Conservation (phyloP, 2,329 filamentous ascomycete species). For the Alternaria solani region DNA sequence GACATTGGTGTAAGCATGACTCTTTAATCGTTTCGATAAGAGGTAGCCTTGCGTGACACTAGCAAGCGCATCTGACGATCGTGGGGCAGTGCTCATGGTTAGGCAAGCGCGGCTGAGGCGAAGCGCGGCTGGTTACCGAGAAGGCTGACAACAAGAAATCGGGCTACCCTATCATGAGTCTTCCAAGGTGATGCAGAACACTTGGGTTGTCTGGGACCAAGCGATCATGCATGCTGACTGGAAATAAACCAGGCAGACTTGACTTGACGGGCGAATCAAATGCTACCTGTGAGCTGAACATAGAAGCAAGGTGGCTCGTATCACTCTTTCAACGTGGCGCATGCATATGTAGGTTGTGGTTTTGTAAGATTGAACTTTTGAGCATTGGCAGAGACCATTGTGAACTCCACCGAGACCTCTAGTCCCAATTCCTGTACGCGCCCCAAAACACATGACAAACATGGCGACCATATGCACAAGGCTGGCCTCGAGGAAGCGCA, state of each 20-base stretch:
- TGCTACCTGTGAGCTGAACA: not conserved
- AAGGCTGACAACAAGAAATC: not conserved
- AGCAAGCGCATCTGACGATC: not conserved
- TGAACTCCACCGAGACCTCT: conserved; percentile 12
- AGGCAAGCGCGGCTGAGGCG: conserved; percentile 6
- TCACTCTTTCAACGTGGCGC: not conserved
- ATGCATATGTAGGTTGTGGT: not conserved
- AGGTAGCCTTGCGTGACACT: conserved; percentile 6
- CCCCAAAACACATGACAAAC: conserved; percentile 22
- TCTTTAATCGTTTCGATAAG: not conserved
- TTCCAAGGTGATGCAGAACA: not conserved
- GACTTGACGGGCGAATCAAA: not conserved
- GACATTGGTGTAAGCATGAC: not conserved
- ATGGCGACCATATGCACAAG: conserved; percentile 31
- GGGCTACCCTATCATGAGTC: not conserved
- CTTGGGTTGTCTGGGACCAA: not conserved
- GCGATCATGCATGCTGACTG: not conserved
- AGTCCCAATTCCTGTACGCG: conserved; percentile 3
- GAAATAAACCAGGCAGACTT: not conserved
- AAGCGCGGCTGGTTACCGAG: not conserved
- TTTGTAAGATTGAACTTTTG: conserved; percentile 19
- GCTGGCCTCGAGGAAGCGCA: conserved; percentile 2
- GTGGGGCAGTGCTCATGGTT: conserved; percentile 8
- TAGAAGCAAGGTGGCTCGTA: not conserved
- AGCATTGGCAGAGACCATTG: conserved; percentile 16